Conservation (phyloP, 345 rosid species). For the Eucalyptus sp. region DNA sequence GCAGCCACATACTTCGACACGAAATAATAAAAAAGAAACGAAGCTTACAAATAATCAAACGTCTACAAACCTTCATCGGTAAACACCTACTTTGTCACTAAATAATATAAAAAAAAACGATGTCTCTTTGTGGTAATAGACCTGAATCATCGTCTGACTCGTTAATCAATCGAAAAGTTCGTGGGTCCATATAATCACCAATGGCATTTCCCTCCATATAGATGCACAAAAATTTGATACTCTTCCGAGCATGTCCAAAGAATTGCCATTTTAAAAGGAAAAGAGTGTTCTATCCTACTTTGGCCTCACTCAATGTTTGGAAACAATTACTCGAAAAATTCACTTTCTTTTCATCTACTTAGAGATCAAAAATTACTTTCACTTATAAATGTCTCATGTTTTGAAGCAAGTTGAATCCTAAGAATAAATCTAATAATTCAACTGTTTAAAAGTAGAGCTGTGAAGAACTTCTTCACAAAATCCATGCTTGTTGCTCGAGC, state of each 20-base stretch:
- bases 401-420: fast-evolving
- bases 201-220: neutral
- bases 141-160: neutral
- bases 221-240: neutral
- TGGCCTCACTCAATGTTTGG: neutral
- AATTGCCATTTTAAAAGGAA: neutral
- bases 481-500: neutral
- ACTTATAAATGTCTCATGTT: fast-evolving
- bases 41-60: neutral
- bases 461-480: neutral
- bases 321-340: neutral
- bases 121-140: neutral
- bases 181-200: neutral
- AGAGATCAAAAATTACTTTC: neutral
- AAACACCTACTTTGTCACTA: neutral
- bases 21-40: too few relatives aligned
- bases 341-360: neutral
- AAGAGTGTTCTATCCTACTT: neutral
- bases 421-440: fast-evolving
- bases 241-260: neutral
- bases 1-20: neutral
- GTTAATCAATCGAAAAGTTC: neutral
- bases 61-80: neutral
- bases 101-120: too few relatives aligned
- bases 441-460: neutral